Evolutionary conservation across 2,329 filamentous ascomycete species (phyloP).

Genomic region (Beauveria sp.): DNA sequence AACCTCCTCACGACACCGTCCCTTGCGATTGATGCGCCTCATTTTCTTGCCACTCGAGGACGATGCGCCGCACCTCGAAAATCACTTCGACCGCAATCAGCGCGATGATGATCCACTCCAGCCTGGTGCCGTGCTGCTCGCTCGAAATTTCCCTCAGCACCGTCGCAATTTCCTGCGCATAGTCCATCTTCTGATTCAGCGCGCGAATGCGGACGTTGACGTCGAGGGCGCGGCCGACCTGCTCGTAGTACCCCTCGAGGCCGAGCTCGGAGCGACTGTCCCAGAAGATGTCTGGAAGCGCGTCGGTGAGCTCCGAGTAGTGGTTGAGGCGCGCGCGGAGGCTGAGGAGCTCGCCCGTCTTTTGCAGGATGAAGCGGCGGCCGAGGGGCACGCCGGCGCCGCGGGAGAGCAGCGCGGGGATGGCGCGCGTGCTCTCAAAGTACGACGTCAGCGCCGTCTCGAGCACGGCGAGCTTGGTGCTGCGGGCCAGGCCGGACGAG

Average conservation of each 20-base stretch:
- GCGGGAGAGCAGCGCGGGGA: conserved; percentile 68
- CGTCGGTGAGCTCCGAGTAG: conserved; percentile 93
- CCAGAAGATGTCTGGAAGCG: conserved; percentile 94
- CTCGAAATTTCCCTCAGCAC: conserved; percentile 82
- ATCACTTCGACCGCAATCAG: conserved; percentile 88
- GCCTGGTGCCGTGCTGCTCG: conserved; percentile 77
- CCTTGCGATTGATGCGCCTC: conserved; percentile 14
- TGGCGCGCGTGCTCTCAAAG: conserved; percentile 76
- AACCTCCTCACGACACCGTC: too few species aligned
- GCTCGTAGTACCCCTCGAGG: conserved; percentile 90
- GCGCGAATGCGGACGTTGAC: conserved; percentile 86
- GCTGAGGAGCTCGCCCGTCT: conserved; percentile 85
- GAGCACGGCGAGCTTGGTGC: conserved; percentile 87
- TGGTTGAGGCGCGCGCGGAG: conserved; percentile 91
- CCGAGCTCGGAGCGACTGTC: conserved; percentile 82
- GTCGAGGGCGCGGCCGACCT: conserved; percentile 82
- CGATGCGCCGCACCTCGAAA: conserved; percentile 73
- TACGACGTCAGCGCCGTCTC: conserved; percentile 78
- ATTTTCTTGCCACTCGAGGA: conserved; percentile 50
- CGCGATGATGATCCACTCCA: conserved; percentile 94
- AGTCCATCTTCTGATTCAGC: conserved; percentile 95
- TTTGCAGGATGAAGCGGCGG: conserved; percentile 76
- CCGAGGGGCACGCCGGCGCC: conserved; percentile 40
- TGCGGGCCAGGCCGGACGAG: conserved; percentile 85
- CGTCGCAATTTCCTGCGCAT: conserved; percentile 88